Percentiles rank a stretch among this genome's conserved stretches.
These are phyloP conservation scores for Thelonectria blattea DNA, from an alignment of 2,329 filamentous ascomycete genomes.

Conservation along the genomic window DNA sequence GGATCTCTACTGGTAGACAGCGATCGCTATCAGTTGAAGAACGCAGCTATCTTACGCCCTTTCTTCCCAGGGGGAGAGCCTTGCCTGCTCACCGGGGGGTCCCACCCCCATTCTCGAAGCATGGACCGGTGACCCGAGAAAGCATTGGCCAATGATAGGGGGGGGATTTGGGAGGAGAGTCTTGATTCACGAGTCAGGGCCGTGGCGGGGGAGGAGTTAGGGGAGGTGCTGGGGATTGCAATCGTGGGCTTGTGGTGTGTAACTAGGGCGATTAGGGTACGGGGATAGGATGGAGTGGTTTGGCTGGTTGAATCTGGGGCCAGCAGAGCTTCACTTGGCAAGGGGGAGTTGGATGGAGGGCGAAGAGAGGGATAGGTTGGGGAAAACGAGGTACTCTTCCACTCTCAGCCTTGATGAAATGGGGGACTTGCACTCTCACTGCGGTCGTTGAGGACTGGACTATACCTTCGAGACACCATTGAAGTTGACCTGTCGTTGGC, in stretches of 20 bases:
- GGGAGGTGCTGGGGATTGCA: neutral
- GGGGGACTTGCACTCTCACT: neutral
- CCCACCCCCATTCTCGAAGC: constrained; percentile 20
- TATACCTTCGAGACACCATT: neutral
- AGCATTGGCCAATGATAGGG: constrained; percentile 13
- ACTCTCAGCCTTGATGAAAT: neutral
- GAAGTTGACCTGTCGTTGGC: neutral
- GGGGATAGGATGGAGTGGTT: neutral
- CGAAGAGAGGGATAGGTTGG: neutral
- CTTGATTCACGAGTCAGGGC: constrained; percentile 12
- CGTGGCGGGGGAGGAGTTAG: constrained; percentile 3
- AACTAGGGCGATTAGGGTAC: constrained; percentile 1
- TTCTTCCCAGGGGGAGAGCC: too few species aligned
- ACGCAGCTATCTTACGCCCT: constrained; percentile 11
- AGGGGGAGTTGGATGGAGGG: neutral
- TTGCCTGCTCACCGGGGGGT: neutral
- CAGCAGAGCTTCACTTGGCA: neutral
- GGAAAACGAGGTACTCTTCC: neutral
- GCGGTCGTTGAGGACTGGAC: neutral
- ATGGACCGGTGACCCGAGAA: constrained; percentile 10
- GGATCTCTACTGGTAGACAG: neutral
- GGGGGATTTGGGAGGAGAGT: neutral
- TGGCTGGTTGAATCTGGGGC: constrained; percentile 3
- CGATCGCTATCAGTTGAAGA: constrained; percentile 3
- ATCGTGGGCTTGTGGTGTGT: neutral